phyloP scores from a whole-genome alignment of 257 asterid species.

The Handroanthus guayacan region DNA sequence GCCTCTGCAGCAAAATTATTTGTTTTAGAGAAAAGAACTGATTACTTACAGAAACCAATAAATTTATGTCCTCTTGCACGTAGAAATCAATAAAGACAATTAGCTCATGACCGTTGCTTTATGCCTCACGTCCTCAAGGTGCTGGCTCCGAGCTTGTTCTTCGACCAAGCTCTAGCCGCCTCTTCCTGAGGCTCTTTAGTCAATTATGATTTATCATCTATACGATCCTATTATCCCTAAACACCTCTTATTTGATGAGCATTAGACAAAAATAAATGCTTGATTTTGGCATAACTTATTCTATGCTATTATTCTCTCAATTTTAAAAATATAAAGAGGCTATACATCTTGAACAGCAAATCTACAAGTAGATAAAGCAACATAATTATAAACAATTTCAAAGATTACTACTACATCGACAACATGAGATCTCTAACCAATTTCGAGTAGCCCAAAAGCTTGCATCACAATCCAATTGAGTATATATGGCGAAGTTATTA shows the following conservation, averaged over 20 bases:
- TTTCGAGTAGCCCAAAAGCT: constrained; percentile 16
- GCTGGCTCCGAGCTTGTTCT: too few species aligned
- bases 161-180: too few species aligned
- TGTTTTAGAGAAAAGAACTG: constrained; percentile 16
- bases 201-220: not conserved
- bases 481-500: not conserved
- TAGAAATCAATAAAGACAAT: not conserved
- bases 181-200: too few species aligned
- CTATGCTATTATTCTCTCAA: not conserved
- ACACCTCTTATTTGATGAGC: not conserved
- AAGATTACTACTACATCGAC: constrained; percentile 17
- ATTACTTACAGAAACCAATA: constrained; percentile 15
- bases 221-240: not conserved
- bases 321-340: not conserved
- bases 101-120: not conserved
- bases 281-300: not conserved
- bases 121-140: too few species aligned
- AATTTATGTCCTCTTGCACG: constrained; percentile 26
- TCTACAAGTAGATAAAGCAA: not conserved
- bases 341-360: not conserved
- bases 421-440: constrained; percentile 10
- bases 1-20: constrained; percentile 66
- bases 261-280: not conserved
- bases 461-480: constrained; percentile 11
- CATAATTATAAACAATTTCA: not conserved